Base-by-base conservation (phyloP, 345 rosid genomes). In the Brassica juncea region DNA sequence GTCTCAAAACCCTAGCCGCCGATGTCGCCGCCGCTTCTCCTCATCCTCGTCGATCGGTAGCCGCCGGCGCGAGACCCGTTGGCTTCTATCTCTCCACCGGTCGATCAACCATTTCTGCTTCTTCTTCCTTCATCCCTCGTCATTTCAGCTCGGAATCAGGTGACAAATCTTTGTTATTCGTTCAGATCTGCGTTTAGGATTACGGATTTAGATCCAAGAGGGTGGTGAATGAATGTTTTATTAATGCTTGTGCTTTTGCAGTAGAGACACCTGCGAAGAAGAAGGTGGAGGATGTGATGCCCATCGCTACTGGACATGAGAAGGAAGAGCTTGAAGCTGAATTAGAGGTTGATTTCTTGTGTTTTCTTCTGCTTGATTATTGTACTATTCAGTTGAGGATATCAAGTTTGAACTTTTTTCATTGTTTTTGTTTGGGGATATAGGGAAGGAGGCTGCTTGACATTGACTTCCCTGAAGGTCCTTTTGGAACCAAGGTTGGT, bases 401-500 rank as follows among this genome's bases (percentile, higher is more conserved):
- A 5, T 2, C 11, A 9, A 1, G 1, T n/a, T 19, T 58, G 19
- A 27, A 8, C 66, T 31, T 49, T 49, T 28, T 0, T 73, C 16
- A 30, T 54, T 75, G 42, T 57, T 57, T 68, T 66, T 1, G 19
- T 52, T 74, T 9, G 42, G 54, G 44, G n/a, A n/a, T n/a, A 19
- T 64, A 95, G 98, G 99, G 99, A 59, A 93, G 66, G 84, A 78
- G 84, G 25, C 12, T 93, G 72, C 93, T 91, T 61, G 96, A 93
- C 25, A 87, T 89, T 37, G 66, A 95, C 86, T 49, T 68, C 73
- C 97, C 98, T 0, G 84, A 52, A 6, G 94, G 99, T 81, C 98
- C 98, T 61, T 95, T 93, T 70, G 98, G 99, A 75, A 95, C 96
- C 2, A 93, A 93, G 96, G 99, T 93, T 65, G 34, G 93, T 82